Evolutionary conservation across 179 eudicot species (phyloP), one percentile per base, ranked within the genome.

Genomic region (Spergularia azorica): DNA sequence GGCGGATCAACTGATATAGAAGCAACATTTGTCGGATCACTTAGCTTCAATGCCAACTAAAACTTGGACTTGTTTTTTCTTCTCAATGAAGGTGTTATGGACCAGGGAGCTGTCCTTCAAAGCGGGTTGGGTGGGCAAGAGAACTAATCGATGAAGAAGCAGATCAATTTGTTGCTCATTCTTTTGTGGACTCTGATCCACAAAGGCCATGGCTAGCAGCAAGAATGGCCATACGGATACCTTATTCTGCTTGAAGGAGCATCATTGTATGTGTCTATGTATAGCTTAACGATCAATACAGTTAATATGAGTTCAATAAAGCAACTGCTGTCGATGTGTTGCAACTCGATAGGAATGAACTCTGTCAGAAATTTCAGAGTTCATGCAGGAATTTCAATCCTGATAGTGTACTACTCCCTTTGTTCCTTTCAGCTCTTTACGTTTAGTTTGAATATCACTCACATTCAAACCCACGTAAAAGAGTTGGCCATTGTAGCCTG

Each of bases 71-170:
- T 69, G 3, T 26, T 39, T 55, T 46, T 52, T 46, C 54, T 75
- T 4, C 15, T 66, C 20, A 41, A 67, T 84, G 81, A 84, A 95
- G 98, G 84, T 91, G 97, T 84, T 87, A 72, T 41, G 98, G 97
- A 54, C 92, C 94, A 3, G 98, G 97, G 41, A 84, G 95, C 79
- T 83, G 87, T 78, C 87, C 91, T 54, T 77, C 89, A 3, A 81
- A 91, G 71, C 85, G 98, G 26, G 93, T 83, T 26, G 87, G 86
- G 46, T 95, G 98, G 97, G 88, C 89, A 0, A 79, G 97, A 80
- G 98, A 95, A 79, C 84, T 95, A 75, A 74, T 93, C 50, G 96
- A 91, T 32, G 97, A 95, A 80, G 98, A 93, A 80, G 96, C 91
- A 11, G 89, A 82, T 57, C 91, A 95, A 77, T 95, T 94, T 78